phyloP scores from a whole-genome alignment of 192 early-diverging fungal species.

The Rhizophagus sp. region DNA sequence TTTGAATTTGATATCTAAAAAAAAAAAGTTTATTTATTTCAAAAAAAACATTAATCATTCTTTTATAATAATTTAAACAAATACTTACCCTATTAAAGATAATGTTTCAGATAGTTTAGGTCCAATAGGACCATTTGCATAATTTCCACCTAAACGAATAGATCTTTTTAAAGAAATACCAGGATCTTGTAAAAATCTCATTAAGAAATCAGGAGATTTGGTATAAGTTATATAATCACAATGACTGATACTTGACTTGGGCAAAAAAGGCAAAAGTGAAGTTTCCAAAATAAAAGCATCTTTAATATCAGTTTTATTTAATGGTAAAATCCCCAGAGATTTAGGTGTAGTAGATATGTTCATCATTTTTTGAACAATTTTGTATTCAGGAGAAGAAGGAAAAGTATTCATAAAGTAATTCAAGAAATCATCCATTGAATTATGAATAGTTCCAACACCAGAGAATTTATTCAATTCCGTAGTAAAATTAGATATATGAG shows the following conservation, averaged over 20 bases:
- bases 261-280: constrained; percentile 34
- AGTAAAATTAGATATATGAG: background rate
- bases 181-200: constrained; percentile 41
- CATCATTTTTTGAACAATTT: background rate
- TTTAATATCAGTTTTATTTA: background rate
- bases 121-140: constrained; percentile 36
- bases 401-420: background rate
- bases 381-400: constrained; percentile 22
- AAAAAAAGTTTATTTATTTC: background rate
- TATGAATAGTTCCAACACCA: background rate
- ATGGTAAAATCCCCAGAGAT: constrained; percentile 25
- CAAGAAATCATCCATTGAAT: background rate
- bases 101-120: constrained; percentile 29
- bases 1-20: background rate
- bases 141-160: constrained; percentile 17
- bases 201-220: constrained; percentile 41
- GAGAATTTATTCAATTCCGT: background rate
- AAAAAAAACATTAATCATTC: background rate
- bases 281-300: constrained; percentile 39
- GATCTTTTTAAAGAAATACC: constrained; percentile 36
- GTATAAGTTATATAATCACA: constrained; percentile 38
- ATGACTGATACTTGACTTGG: constrained; percentile 44
- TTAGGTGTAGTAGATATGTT: background rate
- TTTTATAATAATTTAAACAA: background rate
- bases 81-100: background rate